Conservation (phyloP, 176 grass and related monocot species). For the Hyparrhenia diplandra region DNA sequence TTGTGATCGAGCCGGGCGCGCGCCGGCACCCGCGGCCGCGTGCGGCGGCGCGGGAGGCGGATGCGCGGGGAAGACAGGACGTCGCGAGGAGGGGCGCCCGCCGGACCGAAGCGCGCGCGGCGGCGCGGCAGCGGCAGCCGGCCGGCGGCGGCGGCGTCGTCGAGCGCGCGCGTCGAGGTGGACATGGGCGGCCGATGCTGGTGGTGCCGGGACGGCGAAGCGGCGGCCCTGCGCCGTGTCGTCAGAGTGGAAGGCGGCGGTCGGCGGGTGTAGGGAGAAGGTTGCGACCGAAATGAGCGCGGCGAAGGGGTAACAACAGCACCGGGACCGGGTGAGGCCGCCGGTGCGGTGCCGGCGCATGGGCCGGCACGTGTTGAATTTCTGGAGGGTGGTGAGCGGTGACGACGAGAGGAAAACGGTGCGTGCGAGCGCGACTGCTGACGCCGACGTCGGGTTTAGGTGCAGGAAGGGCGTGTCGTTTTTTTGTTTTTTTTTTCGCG, state of each 20-base stretch:
- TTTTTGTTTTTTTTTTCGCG: neutral
- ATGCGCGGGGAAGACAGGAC: neutral
- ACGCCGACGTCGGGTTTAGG: slow-evolving; percentile 36
- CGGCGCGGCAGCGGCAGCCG: slow-evolving; percentile 19
- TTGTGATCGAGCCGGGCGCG: slow-evolving; percentile 51
- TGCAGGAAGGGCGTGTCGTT: neutral
- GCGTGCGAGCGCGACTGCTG: too few species aligned
- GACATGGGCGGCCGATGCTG: slow-evolving; percentile 13
- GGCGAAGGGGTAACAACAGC: slow-evolving; percentile 21
- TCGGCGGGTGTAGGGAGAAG: slow-evolving; percentile 21
- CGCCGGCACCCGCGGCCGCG: neutral
- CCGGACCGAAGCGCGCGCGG: slow-evolving; percentile 9
- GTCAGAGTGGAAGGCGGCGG: neutral
- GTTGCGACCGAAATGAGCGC: slow-evolving; percentile 40
- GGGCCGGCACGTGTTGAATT: neutral
- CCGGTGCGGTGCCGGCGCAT: slow-evolving; percentile 26
- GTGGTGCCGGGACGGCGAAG: neutral
- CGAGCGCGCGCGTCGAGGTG: neutral
- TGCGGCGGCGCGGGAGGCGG: neutral
- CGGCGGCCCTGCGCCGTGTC: neutral
- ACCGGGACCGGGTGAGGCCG: slow-evolving; percentile 22
- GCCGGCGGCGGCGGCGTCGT: neutral
- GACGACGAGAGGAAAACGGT: slow-evolving; percentile 19
- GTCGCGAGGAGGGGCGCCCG: slow-evolving; percentile 31
- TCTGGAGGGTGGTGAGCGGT: slow-evolving; percentile 6